Percentiles rank a stretch among this genome's conserved stretches.
Evolutionary conservation across 148 eudicot species (phyloP).

Genomic region (Diospyros kaki): DNA sequence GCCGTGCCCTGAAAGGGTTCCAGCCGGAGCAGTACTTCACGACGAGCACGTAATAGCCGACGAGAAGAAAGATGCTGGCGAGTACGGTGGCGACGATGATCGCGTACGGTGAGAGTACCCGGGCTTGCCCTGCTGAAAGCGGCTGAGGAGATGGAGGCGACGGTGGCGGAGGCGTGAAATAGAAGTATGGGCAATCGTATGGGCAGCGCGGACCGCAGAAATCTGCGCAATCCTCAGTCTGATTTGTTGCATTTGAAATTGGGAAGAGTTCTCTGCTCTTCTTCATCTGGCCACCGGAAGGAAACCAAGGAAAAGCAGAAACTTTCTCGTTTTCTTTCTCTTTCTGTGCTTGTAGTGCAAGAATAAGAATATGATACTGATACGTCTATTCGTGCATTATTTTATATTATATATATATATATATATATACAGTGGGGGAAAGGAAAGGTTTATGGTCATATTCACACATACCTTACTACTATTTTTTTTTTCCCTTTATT

Average conservation of each 20-base stretch:
- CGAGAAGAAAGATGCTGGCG: constrained; percentile 25
- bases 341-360: too few relatives aligned
- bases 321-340: too few relatives aligned
- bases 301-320: not conserved
- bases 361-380: too few relatives aligned
- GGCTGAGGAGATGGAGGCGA: constrained; percentile 22
- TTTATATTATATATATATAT: too few relatives aligned
- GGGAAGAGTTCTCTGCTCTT: constrained; percentile 38
- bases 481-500: too few relatives aligned
- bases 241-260: constrained; percentile 18
- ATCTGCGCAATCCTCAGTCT: constrained; percentile 24
- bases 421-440: too few relatives aligned
- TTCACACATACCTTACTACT: too few relatives aligned
- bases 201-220: constrained; percentile 24
- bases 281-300: constrained; percentile 19
- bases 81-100: constrained; percentile 29
- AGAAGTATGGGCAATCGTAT: constrained; percentile 26
- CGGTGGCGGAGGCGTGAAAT: constrained; percentile 9
- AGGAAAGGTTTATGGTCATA: too few relatives aligned
- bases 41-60: constrained; percentile 30
- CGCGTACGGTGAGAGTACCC: constrained; percentile 23
- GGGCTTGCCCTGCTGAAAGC: not conserved
- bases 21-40: constrained; percentile 25
- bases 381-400: too few relatives aligned
- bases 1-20: not conserved